Conservation (phyloP, 176 grass and related monocot genomes). For the Aegilops longissima region DNA sequence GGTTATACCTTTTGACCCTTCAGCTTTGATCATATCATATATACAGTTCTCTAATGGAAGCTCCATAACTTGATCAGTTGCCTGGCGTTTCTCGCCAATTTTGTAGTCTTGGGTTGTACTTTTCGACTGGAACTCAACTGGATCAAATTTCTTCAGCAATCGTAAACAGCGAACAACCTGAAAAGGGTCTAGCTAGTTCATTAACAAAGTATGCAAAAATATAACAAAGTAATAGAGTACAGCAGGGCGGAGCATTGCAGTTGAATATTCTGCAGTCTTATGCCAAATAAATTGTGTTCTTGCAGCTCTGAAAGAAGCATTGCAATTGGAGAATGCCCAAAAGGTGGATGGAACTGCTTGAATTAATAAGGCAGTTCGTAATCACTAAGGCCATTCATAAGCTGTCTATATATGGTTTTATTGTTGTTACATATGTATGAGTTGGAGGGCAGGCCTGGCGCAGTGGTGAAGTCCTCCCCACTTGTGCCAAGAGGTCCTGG, state of each 20-base stretch:
- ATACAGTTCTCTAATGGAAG: conserved; percentile 85
- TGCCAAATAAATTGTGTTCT: neutral
- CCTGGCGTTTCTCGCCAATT: conserved; percentile 67
- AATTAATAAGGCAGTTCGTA: neutral
- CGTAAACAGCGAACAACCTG: conserved; percentile 82
- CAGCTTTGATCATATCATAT: conserved; percentile 88
- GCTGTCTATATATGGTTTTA: no score
- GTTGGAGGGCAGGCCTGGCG: no score
- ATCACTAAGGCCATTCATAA: no score
- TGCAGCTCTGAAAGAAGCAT: neutral
- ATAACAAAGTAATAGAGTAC: conserved; percentile 9
- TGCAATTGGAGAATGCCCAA: neutral
- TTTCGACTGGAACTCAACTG: conserved; percentile 80
- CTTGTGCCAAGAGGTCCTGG: no score
- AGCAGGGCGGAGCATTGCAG: neutral
- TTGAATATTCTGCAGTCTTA: neutral
- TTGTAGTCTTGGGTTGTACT: conserved; percentile 45
- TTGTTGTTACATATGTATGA: no score
- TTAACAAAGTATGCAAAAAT: conserved; percentile 13
- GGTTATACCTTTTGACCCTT: conserved; percentile 89
- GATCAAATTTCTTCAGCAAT: conserved; percentile 77
- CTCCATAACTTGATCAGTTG: conserved; percentile 83
- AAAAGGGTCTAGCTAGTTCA: conserved; percentile 23
- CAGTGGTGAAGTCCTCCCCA: no score
- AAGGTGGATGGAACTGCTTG: neutral